Conservation (phyloP, 352 stramenopile species). For the Elongisporangium prolatum region DNA sequence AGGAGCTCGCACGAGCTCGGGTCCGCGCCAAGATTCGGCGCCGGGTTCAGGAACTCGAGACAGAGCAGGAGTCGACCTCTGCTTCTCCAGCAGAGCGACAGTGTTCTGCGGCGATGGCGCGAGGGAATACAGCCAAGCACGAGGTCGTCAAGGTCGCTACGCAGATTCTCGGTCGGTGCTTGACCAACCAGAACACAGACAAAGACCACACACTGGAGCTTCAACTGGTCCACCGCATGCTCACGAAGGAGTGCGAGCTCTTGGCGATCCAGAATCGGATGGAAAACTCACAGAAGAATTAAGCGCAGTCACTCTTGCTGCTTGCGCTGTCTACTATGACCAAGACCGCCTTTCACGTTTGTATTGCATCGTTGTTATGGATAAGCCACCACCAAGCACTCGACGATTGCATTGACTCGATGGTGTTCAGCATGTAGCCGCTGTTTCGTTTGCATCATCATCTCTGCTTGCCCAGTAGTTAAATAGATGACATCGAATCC, state of each 20-base stretch:
- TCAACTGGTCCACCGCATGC: slow-evolving; percentile 24
- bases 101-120: background rate
- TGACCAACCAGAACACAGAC: slow-evolving; percentile 4
- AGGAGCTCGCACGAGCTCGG: background rate
- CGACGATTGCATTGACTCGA: too few relatives aligned
- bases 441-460: too few relatives aligned
- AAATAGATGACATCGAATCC: slow-evolving; percentile 1
- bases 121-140: slow-evolving; percentile 8
- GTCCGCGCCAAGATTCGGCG: slow-evolving; percentile 7
- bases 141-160: slow-evolving; percentile 21
- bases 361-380: too few relatives aligned
- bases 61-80: background rate
- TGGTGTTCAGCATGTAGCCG: background rate
- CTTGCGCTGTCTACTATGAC: too few relatives aligned
- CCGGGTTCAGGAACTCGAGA: slow-evolving; percentile 6
- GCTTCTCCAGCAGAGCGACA: background rate
- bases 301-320: too few relatives aligned
- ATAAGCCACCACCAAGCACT: too few relatives aligned
- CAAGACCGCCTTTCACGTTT: too few relatives aligned
- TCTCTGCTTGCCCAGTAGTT: background rate
- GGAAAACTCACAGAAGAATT: too few relatives aligned
- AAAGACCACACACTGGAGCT: slow-evolving; percentile 15
- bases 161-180: slow-evolving; percentile 18
- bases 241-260: slow-evolving; percentile 28
- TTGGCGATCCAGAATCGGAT: slow-evolving; percentile 12